Conservation (phyloP, 2,329 filamentous ascomycete genomes). For the Nigrospora osmanthi region DNA sequence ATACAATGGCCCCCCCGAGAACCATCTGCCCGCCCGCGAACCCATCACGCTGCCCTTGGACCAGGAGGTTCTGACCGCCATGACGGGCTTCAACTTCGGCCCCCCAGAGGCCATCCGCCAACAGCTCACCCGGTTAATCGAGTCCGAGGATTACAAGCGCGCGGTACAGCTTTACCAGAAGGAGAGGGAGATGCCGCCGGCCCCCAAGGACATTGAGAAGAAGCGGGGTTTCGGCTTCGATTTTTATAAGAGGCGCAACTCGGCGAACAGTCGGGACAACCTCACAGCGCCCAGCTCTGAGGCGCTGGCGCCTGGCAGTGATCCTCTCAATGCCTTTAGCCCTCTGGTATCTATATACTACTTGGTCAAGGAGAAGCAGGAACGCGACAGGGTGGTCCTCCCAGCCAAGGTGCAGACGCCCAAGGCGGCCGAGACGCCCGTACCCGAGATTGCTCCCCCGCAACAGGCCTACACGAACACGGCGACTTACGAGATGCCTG, state of each 20-base stretch:
- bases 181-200: constrained; percentile 54
- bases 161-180: constrained; percentile 65
- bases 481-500: constrained; percentile 77
- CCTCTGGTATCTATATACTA: constrained; percentile 93
- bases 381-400: constrained; percentile 54
- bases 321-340: constrained; percentile 89
- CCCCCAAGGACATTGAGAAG: constrained; percentile 64
- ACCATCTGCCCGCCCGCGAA: constrained; percentile 76
- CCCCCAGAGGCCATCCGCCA: constrained; percentile 73
- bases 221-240: constrained; percentile 83
- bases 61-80: constrained; percentile 74
- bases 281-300: constrained; percentile 78
- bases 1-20: constrained; percentile 79
- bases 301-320: constrained; percentile 70
- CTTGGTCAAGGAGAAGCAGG: constrained; percentile 88
- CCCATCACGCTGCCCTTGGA: constrained; percentile 82
- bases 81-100: constrained; percentile 98
- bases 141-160: constrained; percentile 89
- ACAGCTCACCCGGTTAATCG: constrained; percentile 78
- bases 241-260: constrained; percentile 93
- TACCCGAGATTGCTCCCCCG: constrained; percentile 73
- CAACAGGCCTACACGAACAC: constrained; percentile 86
- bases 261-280: constrained; percentile 80
- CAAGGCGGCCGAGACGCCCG: constrained; percentile 33
- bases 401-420: constrained; percentile 19